These are phyloP conservation scores for Candida tallmaniae DNA, from an alignment of 805 yeast genomes.

Conservation along the genomic window DNA sequence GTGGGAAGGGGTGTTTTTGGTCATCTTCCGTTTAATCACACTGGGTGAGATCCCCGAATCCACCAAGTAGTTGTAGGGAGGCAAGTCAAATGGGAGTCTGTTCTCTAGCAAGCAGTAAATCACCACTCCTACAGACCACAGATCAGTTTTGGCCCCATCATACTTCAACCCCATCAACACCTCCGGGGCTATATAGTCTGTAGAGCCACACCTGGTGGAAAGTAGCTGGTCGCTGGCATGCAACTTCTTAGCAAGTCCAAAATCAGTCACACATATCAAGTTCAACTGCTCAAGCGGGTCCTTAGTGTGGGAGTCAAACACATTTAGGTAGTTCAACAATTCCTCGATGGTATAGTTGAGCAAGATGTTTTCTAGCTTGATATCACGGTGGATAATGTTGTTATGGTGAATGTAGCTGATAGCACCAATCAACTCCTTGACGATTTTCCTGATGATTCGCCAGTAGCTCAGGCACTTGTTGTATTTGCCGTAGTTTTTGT, in stretches of 20 bases:
- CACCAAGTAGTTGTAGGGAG: slow-evolving; percentile 46
- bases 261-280: slow-evolving; percentile 67
- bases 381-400: slow-evolving; percentile 81
- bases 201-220: slow-evolving; percentile 91
- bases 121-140: slow-evolving; percentile 96
- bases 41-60: slow-evolving; percentile 34
- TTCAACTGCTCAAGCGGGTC: background rate
- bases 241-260: slow-evolving; percentile 78
- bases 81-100: slow-evolving; percentile 86
- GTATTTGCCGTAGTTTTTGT: slow-evolving; percentile 27
- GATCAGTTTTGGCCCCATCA: slow-evolving; percentile 86
- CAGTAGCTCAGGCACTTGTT: slow-evolving; percentile 39
- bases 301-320: slow-evolving; percentile 20
- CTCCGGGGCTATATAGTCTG: slow-evolving; percentile 95
- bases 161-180: slow-evolving; percentile 84
- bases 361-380: slow-evolving; percentile 84
- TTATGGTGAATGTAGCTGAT: slow-evolving; percentile 66
- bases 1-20: slow-evolving; percentile 64
- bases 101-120: slow-evolving; percentile 80
- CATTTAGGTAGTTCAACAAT: slow-evolving; percentile 14
- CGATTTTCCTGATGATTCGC: slow-evolving; percentile 53
- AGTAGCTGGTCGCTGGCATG: slow-evolving; percentile 58
- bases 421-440: slow-evolving; percentile 67
- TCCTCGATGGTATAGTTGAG: slow-evolving; percentile 31
- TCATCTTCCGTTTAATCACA: slow-evolving; percentile 38